Percentiles rank a stretch among this genome's conserved stretches.
Conservation (phyloP, 805 yeast genomes). For the Teunomyces funiuensis region DNA sequence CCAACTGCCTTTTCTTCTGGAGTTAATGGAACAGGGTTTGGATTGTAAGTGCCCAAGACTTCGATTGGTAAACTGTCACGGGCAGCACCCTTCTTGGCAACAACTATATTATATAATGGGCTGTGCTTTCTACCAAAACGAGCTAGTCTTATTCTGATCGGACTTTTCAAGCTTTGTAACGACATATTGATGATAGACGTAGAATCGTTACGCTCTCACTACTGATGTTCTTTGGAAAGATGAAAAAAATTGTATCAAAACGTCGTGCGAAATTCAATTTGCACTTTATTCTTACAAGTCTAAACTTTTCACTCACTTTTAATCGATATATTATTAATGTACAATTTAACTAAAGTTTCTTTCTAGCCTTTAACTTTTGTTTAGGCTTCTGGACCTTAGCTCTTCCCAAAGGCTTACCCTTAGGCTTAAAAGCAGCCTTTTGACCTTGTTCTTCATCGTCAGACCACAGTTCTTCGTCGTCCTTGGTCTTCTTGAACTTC, state of each 20-base stretch:
- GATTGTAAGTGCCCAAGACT: conserved; percentile 91
- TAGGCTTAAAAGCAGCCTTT: conserved; percentile 8
- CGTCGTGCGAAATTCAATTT: background rate
- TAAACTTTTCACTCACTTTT: background rate
- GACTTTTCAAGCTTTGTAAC: conserved; percentile 49
- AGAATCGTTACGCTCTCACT: background rate
- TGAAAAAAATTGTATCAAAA: background rate
- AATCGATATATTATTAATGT: conserved; percentile 1
- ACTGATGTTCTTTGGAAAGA: background rate
- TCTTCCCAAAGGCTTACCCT: conserved; percentile 18
- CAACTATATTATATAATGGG: conserved; percentile 92
- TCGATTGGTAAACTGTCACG: conserved; percentile 88
- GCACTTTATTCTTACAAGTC: background rate
- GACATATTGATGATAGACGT: background rate
- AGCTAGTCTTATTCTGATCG: conserved; percentile 85
- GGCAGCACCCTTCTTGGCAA: conserved; percentile 73
- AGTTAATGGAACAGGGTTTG: conserved; percentile 69
- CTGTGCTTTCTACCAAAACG: conserved; percentile 87
- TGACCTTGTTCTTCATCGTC: conserved; percentile 48
- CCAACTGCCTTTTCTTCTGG: conserved; percentile 60
- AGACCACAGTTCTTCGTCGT: conserved; percentile 45
- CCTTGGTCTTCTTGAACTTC: conserved; percentile 75
- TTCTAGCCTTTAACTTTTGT: conserved; percentile 57
- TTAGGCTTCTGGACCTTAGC: conserved; percentile 37
- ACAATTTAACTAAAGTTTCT: conserved; percentile 45